Evolutionary conservation across 2,329 filamentous ascomycete genomes (phyloP).

Genomic region (Fusarium hainanense): DNA sequence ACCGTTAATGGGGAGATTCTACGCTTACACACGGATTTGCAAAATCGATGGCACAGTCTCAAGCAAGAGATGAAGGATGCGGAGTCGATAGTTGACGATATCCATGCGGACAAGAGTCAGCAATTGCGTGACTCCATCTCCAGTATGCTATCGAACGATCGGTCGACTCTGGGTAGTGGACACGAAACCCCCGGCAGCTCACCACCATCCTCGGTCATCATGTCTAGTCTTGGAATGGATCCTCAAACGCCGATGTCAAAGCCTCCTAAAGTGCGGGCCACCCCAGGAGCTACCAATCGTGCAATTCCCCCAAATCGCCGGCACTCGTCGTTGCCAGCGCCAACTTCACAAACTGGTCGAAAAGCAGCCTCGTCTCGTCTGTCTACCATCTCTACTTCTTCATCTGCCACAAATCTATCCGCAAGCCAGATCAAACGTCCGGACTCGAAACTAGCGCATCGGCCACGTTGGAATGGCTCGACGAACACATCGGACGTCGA

Average conservation of each 20-base stretch:
- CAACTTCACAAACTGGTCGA: slow-evolving; percentile 54
- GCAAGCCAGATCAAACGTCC: slow-evolving; percentile 57
- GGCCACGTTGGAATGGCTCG: slow-evolving; percentile 79
- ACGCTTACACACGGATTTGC: slow-evolving; percentile 85
- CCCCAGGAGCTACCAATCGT: slow-evolving; percentile 59
- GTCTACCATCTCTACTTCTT: slow-evolving; percentile 61
- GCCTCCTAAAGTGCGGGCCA: slow-evolving; percentile 59
- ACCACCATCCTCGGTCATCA: slow-evolving; percentile 70
- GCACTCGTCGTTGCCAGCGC: slow-evolving; percentile 61
- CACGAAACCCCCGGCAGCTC: slow-evolving; percentile 77
- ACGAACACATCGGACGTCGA: slow-evolving; percentile 72
- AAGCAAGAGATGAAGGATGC: slow-evolving; percentile 82
- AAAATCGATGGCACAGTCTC: slow-evolving; percentile 81
- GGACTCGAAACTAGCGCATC: slow-evolving; percentile 60
- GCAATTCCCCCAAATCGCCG: slow-evolving; percentile 59
- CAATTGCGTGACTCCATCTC: slow-evolving; percentile 93
- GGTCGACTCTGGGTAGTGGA: slow-evolving; percentile 75
- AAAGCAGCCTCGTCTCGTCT: slow-evolving; percentile 58
- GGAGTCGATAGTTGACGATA: slow-evolving; percentile 79
- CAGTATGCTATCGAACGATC: slow-evolving; percentile 87
- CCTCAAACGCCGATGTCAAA: slow-evolving; percentile 58
- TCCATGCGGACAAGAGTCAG: slow-evolving; percentile 73
- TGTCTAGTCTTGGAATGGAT: slow-evolving; percentile 65
- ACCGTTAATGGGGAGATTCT: slow-evolving; percentile 97
- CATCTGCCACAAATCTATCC: slow-evolving; percentile 59